These are phyloP conservation scores for Beauveria australis DNA, from an alignment of 2,329 filamentous ascomycete genomes.

Conservation along the genomic window DNA sequence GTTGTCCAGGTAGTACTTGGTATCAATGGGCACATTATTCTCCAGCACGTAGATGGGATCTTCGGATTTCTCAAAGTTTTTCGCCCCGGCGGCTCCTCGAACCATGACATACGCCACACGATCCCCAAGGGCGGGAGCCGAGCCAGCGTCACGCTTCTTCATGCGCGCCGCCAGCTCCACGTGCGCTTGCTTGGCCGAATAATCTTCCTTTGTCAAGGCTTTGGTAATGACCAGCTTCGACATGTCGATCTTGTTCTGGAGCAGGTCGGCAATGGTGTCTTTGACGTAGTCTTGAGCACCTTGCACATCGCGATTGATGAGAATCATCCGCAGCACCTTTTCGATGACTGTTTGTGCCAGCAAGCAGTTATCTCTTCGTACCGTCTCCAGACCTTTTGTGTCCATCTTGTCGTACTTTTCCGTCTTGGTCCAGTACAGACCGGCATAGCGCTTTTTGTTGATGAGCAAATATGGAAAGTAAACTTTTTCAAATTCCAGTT, in stretches of 20 bases:
- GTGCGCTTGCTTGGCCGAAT: constrained; percentile 88
- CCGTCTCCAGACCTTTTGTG: constrained; percentile 97
- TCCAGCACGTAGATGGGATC: constrained; percentile 96
- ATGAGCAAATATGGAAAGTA: constrained; percentile 97
- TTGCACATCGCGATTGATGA: constrained; percentile 85
- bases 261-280: constrained; percentile 83
- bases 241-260: constrained; percentile 98
- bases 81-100: constrained; percentile 79
- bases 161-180: constrained; percentile 92
- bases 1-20: constrained; percentile 97
- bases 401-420: constrained; percentile 99
- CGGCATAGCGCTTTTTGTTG: constrained; percentile 99
- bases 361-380: constrained; percentile 91
- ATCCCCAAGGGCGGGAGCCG: constrained; percentile 84
- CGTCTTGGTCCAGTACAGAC: constrained; percentile 93
- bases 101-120: constrained; percentile 98
- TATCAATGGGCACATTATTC: constrained; percentile 96
- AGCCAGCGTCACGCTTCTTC: constrained; percentile 93
- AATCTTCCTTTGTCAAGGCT: constrained; percentile 83
- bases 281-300: constrained; percentile 98
- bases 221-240: constrained; percentile 99
- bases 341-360: constrained; percentile 96
- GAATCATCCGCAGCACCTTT: constrained; percentile 87
- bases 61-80: constrained; percentile 95
- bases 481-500: constrained; percentile 98